Evolutionary conservation across 371 early-diverging fungal genomes (phyloP), one percentile per base, ranked within the genome.

Genomic region (Mucor irregularis): DNA sequence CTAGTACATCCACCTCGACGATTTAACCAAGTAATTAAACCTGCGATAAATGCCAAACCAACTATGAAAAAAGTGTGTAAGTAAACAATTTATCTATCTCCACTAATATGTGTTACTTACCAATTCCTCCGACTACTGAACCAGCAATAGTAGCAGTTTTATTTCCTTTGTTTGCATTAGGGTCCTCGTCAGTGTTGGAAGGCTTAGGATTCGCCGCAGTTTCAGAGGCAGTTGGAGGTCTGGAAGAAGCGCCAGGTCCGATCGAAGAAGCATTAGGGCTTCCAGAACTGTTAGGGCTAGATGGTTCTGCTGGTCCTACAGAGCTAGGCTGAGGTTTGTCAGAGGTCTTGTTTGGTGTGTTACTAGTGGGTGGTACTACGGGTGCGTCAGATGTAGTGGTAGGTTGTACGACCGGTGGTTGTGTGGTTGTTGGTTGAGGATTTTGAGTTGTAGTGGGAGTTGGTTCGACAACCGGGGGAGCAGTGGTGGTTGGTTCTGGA

Each of bases 1-100:
- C 66, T 68, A 3, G 69, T 52, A 24, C 72, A 72, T 31, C 72
- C 70, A 33, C 62, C 64, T 38, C 53, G 62, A 37, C 72, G 61
- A 33, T 57, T 66, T 17, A 61, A 19, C 57, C 61, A 66, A 13
- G 56, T 56, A 3, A 64, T 28, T 4, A 60, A 9, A 52, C 65
- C 65, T 17, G 47, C 65, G 45, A 60, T 55, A 9, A 51, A 7
- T 16, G 65, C 65, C 40, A 64, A 5, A 37, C 52, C 65, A 19
- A 60, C 64, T 64, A 46, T 8, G 24, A 19, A 39, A 33, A 17
- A 19, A 10, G 17, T 37, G 17, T 14, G 37, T 14, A n/a, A 37
- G 17, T 1, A 43, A 25, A 35, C 14, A 35, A 22, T 49, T 4
- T 48, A 33, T 31, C 4, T 13, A 11, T 19, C 40, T 34, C 4